Base-by-base conservation (phyloP, 768 basidiomycete genomes). In the Termitomyces bulborhizus region DNA sequence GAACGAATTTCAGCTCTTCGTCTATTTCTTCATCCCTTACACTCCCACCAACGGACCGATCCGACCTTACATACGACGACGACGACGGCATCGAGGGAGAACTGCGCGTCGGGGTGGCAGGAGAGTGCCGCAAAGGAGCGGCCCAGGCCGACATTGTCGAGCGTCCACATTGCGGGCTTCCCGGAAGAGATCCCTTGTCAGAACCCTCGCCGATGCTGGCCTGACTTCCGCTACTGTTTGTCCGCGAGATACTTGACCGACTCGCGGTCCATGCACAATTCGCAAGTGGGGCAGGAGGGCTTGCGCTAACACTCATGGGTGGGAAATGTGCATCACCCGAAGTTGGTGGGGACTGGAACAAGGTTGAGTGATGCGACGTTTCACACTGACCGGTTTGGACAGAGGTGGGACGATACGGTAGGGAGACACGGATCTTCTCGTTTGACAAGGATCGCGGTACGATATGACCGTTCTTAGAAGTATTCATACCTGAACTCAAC, bases 1-100 rank as follows among this genome's bases (percentile, higher is more conserved):
- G 76, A 11, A 82, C 87, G 58, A 82, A 77, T 47, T 69, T 74
- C 65, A 90, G 60, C 59, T 89, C 86, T 15, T 80, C 84, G 55
- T 90, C 86, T 60, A 82, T 75, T 15, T 78, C 76, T 9, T 74
- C 75, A 0, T 47, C 57, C 29, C 53, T 52, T 40, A 29, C 27
- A 54, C 50, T 63, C 3, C 11, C 11, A 11, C 26, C 49, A 12
- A 55, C 4, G 51, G 56, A 41, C 62, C 57, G 42, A 63, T 51
- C 29, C 49, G 32, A 59, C 55, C 54, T 50, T 42, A 29, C 55
- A 32, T 54, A 54, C 36, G 39, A 62, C 40, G 21, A 61, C 50
- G 1, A 6, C 13, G 34, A 36, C 15, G 43, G 29, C 36, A 55
- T 45, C 48, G 44, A 46, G 15, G 41, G n/a, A n/a, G 49, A 21